Evolutionary conservation across 2,329 filamentous ascomycete genomes (phyloP).

Genomic region (Fusarium devonianum): DNA sequence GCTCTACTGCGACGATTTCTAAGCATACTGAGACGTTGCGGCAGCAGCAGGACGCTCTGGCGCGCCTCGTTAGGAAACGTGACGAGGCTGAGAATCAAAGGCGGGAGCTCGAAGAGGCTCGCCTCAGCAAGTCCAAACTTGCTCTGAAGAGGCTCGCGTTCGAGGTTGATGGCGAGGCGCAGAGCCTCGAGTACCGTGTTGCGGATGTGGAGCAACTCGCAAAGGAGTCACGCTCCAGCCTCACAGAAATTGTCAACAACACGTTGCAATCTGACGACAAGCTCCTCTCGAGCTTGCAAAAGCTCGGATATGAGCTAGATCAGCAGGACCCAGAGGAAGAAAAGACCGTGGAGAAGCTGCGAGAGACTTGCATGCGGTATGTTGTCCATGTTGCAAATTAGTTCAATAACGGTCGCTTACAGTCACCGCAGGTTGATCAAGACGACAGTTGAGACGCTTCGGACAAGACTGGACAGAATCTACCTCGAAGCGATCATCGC

Average conservation of each 20-base stretch:
- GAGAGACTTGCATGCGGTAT: constrained; percentile 64
- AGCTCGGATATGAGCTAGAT: constrained; percentile 68
- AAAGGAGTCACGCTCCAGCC: constrained; percentile 51
- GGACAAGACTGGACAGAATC: constrained; percentile 62
- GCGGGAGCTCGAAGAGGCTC: constrained; percentile 41
- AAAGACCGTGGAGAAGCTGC: constrained; percentile 62
- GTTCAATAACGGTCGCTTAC: constrained; percentile 8
- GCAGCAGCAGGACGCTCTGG: constrained; percentile 68
- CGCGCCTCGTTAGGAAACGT: constrained; percentile 55
- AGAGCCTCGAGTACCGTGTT: constrained; percentile 55
- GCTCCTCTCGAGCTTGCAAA: constrained; percentile 69
- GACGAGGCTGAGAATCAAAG: constrained; percentile 43
- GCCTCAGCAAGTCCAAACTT: constrained; percentile 44
- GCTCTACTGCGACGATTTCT: constrained; percentile 69
- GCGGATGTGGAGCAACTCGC: constrained; percentile 60
- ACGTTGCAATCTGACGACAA: constrained; percentile 69
- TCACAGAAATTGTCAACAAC: constrained; percentile 58
- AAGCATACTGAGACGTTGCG: constrained; percentile 68
- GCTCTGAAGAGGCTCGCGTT: constrained; percentile 52
- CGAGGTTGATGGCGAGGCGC: constrained; percentile 56
- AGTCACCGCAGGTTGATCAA: constrained; percentile 59
- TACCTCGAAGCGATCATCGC: constrained; percentile 57
- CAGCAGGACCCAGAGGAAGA: constrained; percentile 60
- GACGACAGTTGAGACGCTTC: constrained; percentile 61
- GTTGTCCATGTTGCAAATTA: background rate